These are phyloP conservation scores for Gelatoporia subvermispora DNA, from an alignment of 768 basidiomycete species.

Conservation along the genomic window DNA sequence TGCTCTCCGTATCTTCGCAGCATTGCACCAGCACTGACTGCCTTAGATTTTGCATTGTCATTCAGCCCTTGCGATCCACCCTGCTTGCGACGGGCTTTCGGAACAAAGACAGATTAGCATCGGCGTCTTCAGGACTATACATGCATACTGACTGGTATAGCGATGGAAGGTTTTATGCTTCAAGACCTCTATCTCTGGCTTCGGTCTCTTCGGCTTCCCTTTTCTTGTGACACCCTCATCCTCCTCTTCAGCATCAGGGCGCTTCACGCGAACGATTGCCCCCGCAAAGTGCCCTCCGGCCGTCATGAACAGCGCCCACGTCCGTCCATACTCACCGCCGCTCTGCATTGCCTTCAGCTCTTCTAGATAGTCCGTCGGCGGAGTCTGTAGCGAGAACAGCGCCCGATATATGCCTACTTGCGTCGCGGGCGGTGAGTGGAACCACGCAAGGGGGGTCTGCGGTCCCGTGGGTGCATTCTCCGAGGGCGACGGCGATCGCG, in stretches of 20 bases:
- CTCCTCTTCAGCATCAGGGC: conserved; percentile 38
- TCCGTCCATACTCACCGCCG: conserved; percentile 49
- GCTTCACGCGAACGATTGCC: conserved; percentile 71
- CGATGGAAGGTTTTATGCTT: conserved; percentile 96
- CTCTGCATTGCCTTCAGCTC: conserved; percentile 65
- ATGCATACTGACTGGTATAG: conserved; percentile 78
- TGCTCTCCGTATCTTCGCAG: conserved; percentile 95
- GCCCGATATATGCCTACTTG: conserved; percentile 87
- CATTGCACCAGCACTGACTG: conserved; percentile 90
- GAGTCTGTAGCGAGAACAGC: conserved; percentile 51
- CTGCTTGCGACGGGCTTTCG: conserved; percentile 88
- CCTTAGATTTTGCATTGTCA: conserved; percentile 89
- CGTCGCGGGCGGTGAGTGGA: conserved; percentile 79
- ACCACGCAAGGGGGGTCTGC: conserved; percentile 81
- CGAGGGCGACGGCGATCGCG: conserved; percentile 45
- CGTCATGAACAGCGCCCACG: conserved; percentile 94
- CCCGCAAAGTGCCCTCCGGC: conserved; percentile 99
- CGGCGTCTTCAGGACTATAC: background rate
- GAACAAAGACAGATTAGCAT: background rate
- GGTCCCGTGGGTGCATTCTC: conserved; percentile 33
- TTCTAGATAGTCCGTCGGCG: conserved; percentile 45
- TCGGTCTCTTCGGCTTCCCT: conserved; percentile 51
- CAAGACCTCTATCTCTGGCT: conserved; percentile 76
- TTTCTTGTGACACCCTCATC: conserved; percentile 28
- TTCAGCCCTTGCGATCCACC: conserved; percentile 92